phyloP scores from a whole-genome alignment of 2,329 filamentous ascomycete species.

The Fusarium tanahbumbuense region DNA sequence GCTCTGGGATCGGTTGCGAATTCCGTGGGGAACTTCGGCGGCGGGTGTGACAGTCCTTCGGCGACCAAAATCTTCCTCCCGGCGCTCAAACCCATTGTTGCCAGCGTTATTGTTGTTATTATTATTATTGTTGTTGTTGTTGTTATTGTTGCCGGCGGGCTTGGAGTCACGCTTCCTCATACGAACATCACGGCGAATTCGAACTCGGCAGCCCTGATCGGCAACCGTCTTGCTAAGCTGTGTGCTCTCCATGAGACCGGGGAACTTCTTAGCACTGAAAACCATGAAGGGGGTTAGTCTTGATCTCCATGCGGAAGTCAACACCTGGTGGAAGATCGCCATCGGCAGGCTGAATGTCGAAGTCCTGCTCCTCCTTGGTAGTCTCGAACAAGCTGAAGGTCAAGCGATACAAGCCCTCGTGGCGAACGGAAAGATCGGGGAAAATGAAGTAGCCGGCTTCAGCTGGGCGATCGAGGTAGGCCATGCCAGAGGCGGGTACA shows the following conservation, averaged over 20 bases:
- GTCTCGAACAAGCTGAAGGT: slow-evolving; percentile 95
- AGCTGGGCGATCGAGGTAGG: slow-evolving; percentile 88
- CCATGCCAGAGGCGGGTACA: slow-evolving; percentile 94
- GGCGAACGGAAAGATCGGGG: slow-evolving; percentile 92
- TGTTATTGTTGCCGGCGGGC: slow-evolving; percentile 57
- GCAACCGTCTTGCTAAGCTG: slow-evolving; percentile 88
- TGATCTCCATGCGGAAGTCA: slow-evolving; percentile 89
- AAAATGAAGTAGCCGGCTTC: slow-evolving; percentile 95
- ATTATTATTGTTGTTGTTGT: slow-evolving; percentile 55
- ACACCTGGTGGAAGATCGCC: slow-evolving; percentile 67
- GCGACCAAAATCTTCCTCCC: slow-evolving; percentile 71
- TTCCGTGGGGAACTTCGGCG: slow-evolving; percentile 48
- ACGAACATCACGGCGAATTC: slow-evolving; percentile 92
- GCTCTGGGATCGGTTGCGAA: slow-evolving; percentile 69
- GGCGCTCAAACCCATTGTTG: slow-evolving; percentile 62
- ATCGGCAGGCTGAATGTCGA: slow-evolving; percentile 66
- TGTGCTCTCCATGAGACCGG: slow-evolving; percentile 90
- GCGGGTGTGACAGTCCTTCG: slow-evolving; percentile 53
- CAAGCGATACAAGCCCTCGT: slow-evolving; percentile 92
- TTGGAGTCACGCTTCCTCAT: slow-evolving; percentile 88
- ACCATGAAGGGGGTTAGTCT: slow-evolving; percentile 89
- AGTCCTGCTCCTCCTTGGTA: slow-evolving; percentile 85
- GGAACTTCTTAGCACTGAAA: slow-evolving; percentile 98
- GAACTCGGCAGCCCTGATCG: slow-evolving; percentile 95
- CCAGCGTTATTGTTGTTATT: slow-evolving; percentile 56